Base-by-base conservation (phyloP, 179 eudicot genomes). In the Beta macrorhiza region DNA sequence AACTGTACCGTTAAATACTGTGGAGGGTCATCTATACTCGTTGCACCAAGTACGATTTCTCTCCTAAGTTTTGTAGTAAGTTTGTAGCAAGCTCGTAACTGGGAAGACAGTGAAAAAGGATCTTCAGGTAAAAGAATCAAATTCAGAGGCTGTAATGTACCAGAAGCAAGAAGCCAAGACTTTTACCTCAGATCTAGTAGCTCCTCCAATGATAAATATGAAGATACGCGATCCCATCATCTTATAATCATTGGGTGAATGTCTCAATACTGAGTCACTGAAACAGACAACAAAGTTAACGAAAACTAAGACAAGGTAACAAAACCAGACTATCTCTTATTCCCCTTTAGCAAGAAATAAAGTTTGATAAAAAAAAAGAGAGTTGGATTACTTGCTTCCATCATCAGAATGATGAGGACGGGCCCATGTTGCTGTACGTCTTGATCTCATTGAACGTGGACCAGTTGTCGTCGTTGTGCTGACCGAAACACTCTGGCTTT, bases 361-460 rank as follows among this genome's bases (percentile, higher is more conserved):
- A 58, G 65, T 22, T 71, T 53, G 29, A 17, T 37, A 37, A 29
- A 25, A 37, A n/a, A 17, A 16, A 56, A 75, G 68, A 71, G 14
- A 53, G 47, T n/a, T 53, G 42, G 58, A 49, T 53, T 85, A 85
- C 87, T 91, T 83, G 84, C 85, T 88, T 81, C 99, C 99, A 53
- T 96, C 99, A 81, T 91, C 99, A 82, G 98, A 92, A 73, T 75
- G 71, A 67, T 88, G 91, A 68, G 93, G 87, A 51, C 86, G 84
- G 32, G 97, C 99, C 98, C 97, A 96, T 7, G 92, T 92, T 55
- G 99, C 91, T 37, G 99, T 93, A 84, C 99, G 81, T 79, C 96
- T 89, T 76, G 99, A 96, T 88, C 99, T 90, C 92, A 94, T 85
- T 69, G 99, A 96, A 85, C 88, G 90, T 59, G 97, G 92, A 79